Conservation (phyloP, 306 rosid genomes). For the Medicago truncatula region MtrunA17r5.0-ANR NC_053046.1:40756001-40756500, state of each 20-base stretch:
- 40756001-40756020: background rate
- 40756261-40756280: too few relatives aligned
- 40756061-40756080: background rate
- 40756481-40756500: too few relatives aligned
- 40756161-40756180: background rate
- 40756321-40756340: too few relatives aligned
- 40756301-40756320: background rate
- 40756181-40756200: background rate
- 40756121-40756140: background rate
- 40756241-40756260: background rate
- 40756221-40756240: background rate
- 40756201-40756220: slow-evolving; percentile 3
- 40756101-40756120: background rate
- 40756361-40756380: too few relatives aligned
- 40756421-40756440: too few relatives aligned
- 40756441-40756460: too few relatives aligned
- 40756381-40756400: too few relatives aligned
- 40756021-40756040: background rate
- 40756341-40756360: too few relatives aligned
- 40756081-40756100: background rate
- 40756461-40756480: too few relatives aligned
- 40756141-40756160: too few relatives aligned
- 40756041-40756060: background rate
- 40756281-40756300: background rate
- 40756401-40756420: too few relatives aligned